Evolutionary conservation across 805 yeast genomes (phyloP).

Genomic region (Yarrowia alimentaria): DNA sequence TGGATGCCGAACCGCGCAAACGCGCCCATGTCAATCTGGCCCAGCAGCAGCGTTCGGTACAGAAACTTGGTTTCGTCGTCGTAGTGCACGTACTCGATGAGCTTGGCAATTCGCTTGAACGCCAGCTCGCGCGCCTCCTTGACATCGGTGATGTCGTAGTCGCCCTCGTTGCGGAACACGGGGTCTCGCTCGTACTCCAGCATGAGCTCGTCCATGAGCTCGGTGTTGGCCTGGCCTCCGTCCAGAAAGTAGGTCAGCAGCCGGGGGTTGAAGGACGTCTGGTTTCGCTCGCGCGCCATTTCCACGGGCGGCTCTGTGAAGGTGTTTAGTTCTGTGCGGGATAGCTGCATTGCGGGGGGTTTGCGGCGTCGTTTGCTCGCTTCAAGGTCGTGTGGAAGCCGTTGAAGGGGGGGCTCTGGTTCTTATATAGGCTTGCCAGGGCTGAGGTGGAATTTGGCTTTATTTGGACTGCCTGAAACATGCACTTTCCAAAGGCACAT

Average conservation of each 20-base stretch:
- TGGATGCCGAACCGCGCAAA: constrained; percentile 85
- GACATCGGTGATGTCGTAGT: constrained; percentile 49
- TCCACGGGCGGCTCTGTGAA: constrained; percentile 39
- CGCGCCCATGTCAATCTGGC: constrained; percentile 63
- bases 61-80: constrained; percentile 32
- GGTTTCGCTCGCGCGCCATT: constrained; percentile 44
- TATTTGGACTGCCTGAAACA: too few species aligned
- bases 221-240: constrained; percentile 44
- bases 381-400: too few species aligned
- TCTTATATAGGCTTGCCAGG: too few species aligned
- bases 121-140: constrained; percentile 42
- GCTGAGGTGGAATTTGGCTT: too few species aligned
- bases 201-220: constrained; percentile 41
- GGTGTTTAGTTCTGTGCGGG: constrained; percentile 30
- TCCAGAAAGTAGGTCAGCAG: constrained; percentile 46
- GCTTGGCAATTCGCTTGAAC: constrained; percentile 37
- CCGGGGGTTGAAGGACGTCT: constrained; percentile 41
- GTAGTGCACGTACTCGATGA: constrained; percentile 28
- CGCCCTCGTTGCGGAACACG: constrained; percentile 44
- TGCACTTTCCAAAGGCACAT: too few species aligned
- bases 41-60: constrained; percentile 35
- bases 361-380: too few species aligned
- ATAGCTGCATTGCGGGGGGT: neutral
- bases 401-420: neutral
- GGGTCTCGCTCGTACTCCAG: constrained; percentile 56